Evolutionary conservation across 164 flowering plant genomes (phyloP), one percentile per base, ranked within the genome.

Genomic region (Echeveria elegans): DNA sequence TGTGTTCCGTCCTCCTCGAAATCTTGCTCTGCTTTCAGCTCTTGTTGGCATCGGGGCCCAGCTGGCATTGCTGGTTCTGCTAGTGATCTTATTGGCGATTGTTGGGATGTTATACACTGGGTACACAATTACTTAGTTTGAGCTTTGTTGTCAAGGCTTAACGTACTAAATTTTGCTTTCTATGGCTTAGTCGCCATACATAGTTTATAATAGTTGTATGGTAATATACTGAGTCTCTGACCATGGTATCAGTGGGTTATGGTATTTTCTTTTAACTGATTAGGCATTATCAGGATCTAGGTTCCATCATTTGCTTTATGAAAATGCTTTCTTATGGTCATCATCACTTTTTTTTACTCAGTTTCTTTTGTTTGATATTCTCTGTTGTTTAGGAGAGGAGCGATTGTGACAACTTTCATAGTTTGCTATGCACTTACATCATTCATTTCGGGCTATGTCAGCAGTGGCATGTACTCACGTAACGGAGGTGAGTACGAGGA

Each of bases 31-130:
- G 34, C 89, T 80, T 60, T 89, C 99, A 48, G 99, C 99, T 69
- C 81, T 91, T 73, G 96, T 94, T 79, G 99, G 99, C 37, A 94
- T 93, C 10, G 99, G 99, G 60, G 97, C 99, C 70, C 99, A 94
- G 82, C 85, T 94, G 34, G 92, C 94, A 10, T 69, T 82, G 81
- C 95, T 91, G 72, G 86, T 94, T 71, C 96, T 94, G 56, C 91
- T 94, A 64, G 99, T 94, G 81, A 89, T 94, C 74, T 67, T 88
- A 40, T 73, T 89, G 77, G 97, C 98, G 64, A 94, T 94, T 71
- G 79, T 94, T 75, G 99, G 93, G 56, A 91, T 82, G 82, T 70
- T 94, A 61, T 94, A 94, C 70, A 77, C 89, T n/a, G 99, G 99
- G 99, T 94, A 91, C 66, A 96, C 77, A 56, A 8, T 69, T 63